Conservation (phyloP, 495 filamentous ascomycete genomes). For the Polyplosphaeria fusca region DNA sequence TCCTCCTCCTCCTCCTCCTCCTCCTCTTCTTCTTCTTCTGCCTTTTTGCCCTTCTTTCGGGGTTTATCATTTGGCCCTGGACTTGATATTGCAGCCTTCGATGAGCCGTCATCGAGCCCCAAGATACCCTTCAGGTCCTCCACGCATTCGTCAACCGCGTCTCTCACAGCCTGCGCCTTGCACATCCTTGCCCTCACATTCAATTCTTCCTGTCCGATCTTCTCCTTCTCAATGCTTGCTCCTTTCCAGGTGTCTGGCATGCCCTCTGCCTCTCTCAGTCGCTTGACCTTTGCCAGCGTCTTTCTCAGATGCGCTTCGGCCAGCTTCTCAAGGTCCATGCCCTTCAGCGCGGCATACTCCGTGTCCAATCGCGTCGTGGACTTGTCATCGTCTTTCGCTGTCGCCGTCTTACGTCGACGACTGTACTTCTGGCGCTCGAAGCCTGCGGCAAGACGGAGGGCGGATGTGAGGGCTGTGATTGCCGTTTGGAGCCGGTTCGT, state of each 20-base stretch:
- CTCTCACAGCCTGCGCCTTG: conserved; percentile 71
- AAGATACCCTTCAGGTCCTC: conserved; percentile 60
- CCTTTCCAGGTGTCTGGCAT: conserved; percentile 45
- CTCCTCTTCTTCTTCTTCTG: background rate
- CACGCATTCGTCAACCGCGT: conserved; percentile 60
- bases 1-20: background rate
- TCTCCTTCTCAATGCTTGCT: conserved; percentile 36
- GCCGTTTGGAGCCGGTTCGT: conserved; percentile 56
- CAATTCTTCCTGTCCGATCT: conserved; percentile 47
- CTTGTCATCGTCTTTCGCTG: conserved; percentile 45
- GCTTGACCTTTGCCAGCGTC: conserved; percentile 68
- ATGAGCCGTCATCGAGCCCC: conserved; percentile 52
- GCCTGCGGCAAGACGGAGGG: conserved; percentile 75
- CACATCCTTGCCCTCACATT: conserved; percentile 83
- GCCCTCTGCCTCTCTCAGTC: conserved; percentile 54
- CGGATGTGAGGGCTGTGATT: conserved; percentile 59
- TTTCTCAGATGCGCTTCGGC: conserved; percentile 72
- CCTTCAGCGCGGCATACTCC: conserved; percentile 76
- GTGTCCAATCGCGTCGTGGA: conserved; percentile 55
- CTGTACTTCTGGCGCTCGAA: conserved; percentile 88
- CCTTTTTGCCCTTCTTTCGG: background rate
- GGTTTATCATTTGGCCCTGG: background rate
- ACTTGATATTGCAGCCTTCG: conserved; percentile 32
- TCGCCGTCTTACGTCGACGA: conserved; percentile 67
- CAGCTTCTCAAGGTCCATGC: conserved; percentile 63